These are phyloP conservation scores for Suhomyces sp. DNA, from an alignment of 805 yeast species.

Conservation along the genomic window DNA sequence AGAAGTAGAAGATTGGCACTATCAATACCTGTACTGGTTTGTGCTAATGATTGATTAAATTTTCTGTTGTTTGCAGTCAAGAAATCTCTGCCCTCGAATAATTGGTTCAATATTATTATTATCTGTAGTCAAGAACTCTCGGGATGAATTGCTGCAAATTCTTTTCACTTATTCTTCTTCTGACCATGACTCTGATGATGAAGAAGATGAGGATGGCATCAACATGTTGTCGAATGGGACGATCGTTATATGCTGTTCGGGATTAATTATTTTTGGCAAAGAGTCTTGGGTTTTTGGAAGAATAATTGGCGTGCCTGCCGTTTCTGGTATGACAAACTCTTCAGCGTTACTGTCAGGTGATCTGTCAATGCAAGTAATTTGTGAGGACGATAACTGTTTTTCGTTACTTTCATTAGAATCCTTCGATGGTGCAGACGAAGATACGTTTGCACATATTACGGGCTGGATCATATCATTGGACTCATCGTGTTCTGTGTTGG, in stretches of 20 bases:
- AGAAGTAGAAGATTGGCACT: not conserved
- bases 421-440: slow-evolving; percentile 15
- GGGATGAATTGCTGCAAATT: not conserved
- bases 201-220: slow-evolving; percentile 12
- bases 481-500: not conserved
- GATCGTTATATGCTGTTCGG: slow-evolving; percentile 1
- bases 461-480: slow-evolving; percentile 4
- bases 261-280: not conserved
- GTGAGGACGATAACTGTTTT: slow-evolving; percentile 5
- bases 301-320: not conserved
- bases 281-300: not conserved
- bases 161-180: not conserved
- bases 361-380: slow-evolving; percentile 3
- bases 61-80: not conserved
- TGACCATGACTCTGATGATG: slow-evolving; percentile 7
- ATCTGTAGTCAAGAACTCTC: not conserved
- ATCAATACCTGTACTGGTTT: slow-evolving; percentile 4
- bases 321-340: not conserved
- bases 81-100: not conserved
- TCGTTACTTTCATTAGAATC: slow-evolving; percentile 9
- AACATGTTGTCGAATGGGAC: slow-evolving; percentile 9
- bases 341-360: not conserved
- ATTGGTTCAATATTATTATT: not conserved
- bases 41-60: not conserved
- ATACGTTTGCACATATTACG: not conserved